Evolutionary conservation across 2,329 filamentous ascomycete genomes (phyloP), one percentile per base, ranked within the genome.

Genomic region (Neurospora sp.): DNA sequence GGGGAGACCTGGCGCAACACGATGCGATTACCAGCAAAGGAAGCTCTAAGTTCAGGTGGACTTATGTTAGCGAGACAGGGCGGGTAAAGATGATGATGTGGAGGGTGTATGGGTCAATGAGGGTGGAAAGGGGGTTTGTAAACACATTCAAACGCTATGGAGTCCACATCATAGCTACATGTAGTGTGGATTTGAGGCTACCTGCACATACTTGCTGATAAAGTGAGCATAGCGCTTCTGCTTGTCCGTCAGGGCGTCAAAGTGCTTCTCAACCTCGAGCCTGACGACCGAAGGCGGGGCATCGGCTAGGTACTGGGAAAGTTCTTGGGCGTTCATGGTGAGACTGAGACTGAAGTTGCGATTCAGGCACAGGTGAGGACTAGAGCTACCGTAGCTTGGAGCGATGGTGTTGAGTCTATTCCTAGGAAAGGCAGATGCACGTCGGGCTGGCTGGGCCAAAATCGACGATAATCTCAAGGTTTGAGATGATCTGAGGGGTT

Each of bases 141-240:
- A 62, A 17, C 15, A 62, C 52, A 17, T 17, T 17, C 41, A 37
- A n/a, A 15, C 38, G 6, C 40, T 15, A 33, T 36, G 10, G 52
- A 62, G 12, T 62, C 52, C 52, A 33, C 23, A 17, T 33, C 1
- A 36, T 1, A 17, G 52, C 28, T 36, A 8, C 28, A 62, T 62
- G 15, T 15, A 8, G 8, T 33, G 52, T 33, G 52, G 0, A 62
- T 8, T 17, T 33, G 12, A 4, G 3, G 52, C 15, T 10, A 62
- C 8, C 12, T 62, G 52, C 52, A 62, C 83, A 75, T 84, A 92
- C 91, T 87, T 88, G 86, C 90, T 92, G 78, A 97, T 92, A 78
- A 90, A 93, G 82, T 97, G 94, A 73, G 94, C 92, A 84, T 97
- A 97, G 78, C 91, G 89, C 83, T 95, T 93, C 83, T 97, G 88